Conservation (phyloP, 139 green algal species). For the Nannochloris sp. region DNA sequence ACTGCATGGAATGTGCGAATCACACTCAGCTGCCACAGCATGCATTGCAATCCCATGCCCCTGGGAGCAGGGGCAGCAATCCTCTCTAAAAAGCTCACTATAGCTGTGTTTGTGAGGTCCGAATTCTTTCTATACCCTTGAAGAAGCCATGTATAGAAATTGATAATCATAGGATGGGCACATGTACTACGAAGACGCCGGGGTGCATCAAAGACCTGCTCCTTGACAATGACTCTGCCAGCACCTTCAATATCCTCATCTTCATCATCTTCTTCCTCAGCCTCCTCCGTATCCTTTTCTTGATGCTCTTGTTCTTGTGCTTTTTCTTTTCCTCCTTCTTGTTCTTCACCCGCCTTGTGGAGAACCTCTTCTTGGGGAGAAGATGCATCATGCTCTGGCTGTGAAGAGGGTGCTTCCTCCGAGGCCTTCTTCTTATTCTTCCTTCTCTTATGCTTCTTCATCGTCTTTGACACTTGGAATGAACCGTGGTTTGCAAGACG, state of each 20-base stretch:
- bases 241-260: background rate
- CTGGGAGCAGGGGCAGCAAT: slow-evolving; percentile 31
- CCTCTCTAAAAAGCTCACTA: slow-evolving; percentile 48
- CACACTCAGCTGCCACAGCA: slow-evolving; percentile 74
- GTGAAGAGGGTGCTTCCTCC: background rate
- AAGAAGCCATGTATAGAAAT: slow-evolving; percentile 63
- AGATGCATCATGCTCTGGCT: background rate
- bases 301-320: background rate
- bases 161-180: slow-evolving; percentile 47
- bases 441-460: background rate
- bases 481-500: slow-evolving; percentile 21
- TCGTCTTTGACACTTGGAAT: slow-evolving; percentile 2
- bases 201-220: background rate
- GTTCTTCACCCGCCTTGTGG: background rate
- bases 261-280: background rate
- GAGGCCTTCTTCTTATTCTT: slow-evolving; percentile 2
- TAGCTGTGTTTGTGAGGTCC: slow-evolving; percentile 39
- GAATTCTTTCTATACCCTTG: slow-evolving; percentile 40
- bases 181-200: slow-evolving; percentile 34
- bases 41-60: slow-evolving; percentile 56
- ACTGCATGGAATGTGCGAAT: slow-evolving; percentile 62
- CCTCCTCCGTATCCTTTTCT: background rate
- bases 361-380: background rate
- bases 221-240: background rate
- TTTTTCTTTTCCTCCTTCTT: background rate